phyloP scores from a whole-genome alignment of 2,329 filamentous ascomycete species.

The Scytalidium sp. region DNA sequence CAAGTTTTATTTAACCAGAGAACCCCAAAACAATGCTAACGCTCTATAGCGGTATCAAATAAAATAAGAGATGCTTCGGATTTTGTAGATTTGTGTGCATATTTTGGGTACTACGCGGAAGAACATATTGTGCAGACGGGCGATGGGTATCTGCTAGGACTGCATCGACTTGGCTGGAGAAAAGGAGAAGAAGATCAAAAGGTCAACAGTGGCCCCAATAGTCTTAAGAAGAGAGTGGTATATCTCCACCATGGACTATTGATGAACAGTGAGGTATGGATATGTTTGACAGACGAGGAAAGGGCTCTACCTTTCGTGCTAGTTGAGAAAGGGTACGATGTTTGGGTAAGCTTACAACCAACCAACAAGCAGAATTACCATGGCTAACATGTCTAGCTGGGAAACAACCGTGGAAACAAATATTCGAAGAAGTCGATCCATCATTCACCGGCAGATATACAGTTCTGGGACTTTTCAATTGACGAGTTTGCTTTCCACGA shows the following conservation, averaged over 20 bases:
- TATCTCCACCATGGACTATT: slow-evolving; percentile 95
- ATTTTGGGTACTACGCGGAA: slow-evolving; percentile 91
- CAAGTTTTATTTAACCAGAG: slow-evolving; percentile 58
- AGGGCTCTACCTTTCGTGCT: slow-evolving; percentile 85
- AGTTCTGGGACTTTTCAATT: slow-evolving; percentile 98
- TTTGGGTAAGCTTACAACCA: slow-evolving; percentile 67
- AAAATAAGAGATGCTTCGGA: slow-evolving; percentile 83
- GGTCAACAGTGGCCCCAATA: slow-evolving; percentile 69
- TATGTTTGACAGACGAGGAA: slow-evolving; percentile 83
- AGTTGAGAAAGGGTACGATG: slow-evolving; percentile 89
- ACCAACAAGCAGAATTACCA: background rate
- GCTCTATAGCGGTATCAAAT: slow-evolving; percentile 58
- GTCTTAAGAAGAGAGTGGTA: slow-evolving; percentile 77
- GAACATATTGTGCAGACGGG: slow-evolving; percentile 94
- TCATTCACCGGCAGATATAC: slow-evolving; percentile 66
- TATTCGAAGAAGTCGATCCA: slow-evolving; percentile 94
- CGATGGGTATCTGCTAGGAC: slow-evolving; percentile 87
- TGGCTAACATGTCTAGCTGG: slow-evolving; percentile 56
- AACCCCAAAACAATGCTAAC: slow-evolving; percentile 54
- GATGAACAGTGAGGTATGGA: slow-evolving; percentile 99
- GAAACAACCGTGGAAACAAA: slow-evolving; percentile 98
- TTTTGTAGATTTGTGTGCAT: slow-evolving; percentile 88
- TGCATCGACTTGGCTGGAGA: slow-evolving; percentile 82
- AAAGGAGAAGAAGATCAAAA: slow-evolving; percentile 76
- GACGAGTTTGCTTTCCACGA: slow-evolving; percentile 98